phyloP scores from a whole-genome alignment of 495 filamentous ascomycete species.

The Penicillium riverlandense region DNA sequence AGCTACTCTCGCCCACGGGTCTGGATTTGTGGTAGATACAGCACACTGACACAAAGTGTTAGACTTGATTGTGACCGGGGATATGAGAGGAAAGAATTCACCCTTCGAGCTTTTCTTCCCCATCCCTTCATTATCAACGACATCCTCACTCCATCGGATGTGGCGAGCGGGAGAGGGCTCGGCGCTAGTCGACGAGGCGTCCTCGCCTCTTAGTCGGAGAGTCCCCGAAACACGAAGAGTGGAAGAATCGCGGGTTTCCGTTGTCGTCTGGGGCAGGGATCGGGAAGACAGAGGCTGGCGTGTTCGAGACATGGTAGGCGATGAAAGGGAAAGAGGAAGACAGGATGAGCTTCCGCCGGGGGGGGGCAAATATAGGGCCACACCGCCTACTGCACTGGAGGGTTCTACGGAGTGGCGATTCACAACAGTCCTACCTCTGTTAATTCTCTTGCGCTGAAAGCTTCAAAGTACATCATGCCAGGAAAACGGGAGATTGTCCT shows the following conservation, averaged over 20 bases:
- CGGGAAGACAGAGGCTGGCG: conserved; percentile 14
- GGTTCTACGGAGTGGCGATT: neutral
- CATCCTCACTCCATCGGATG: conserved; percentile 88
- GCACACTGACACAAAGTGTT: conserved; percentile 56
- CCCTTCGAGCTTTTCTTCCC: conserved; percentile 93
- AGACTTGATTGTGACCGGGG: no score
- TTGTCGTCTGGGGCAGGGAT: conserved; percentile 11
- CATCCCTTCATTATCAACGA: conserved; percentile 93
- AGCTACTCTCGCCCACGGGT: conserved; percentile 76
- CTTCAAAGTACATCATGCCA: no score
- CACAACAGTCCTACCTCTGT: no score
- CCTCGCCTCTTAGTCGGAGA: conserved; percentile 31
- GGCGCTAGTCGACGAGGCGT: conserved; percentile 5
- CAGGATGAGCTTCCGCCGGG: no score
- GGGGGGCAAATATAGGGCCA: neutral
- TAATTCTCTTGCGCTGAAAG: no score
- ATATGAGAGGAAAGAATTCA: conserved; percentile 19
- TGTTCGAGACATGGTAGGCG: conserved; percentile 24
- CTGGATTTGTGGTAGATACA: conserved; percentile 93
- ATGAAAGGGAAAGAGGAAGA: no score
- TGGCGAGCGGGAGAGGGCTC: conserved; percentile 28
- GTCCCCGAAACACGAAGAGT: conserved; percentile 16
- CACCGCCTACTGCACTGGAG: conserved; percentile 1
- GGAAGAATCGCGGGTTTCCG: conserved; percentile 10
- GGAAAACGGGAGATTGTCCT: no score